Base-by-base conservation (phyloP, 371 early-diverging fungal genomes). In the Globomyces sp. region DNA sequence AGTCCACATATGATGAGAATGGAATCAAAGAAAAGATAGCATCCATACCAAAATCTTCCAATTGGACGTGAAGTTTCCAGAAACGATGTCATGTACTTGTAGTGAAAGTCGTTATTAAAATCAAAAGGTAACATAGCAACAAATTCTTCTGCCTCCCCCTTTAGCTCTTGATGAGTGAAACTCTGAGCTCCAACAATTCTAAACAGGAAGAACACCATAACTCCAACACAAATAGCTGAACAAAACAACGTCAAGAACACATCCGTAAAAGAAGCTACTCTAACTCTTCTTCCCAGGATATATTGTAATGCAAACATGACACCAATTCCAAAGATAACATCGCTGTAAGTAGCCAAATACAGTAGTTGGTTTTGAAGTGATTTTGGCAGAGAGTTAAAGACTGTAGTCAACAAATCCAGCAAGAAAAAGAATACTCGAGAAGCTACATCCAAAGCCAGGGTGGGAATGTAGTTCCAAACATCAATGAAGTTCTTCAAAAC, bases 241-340 rank as follows among this genome's bases (percentile, higher is more conserved):
- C 60, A 60, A 44, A 60, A 44, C 6, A 46, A 39, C 3, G 60
- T 60, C 60, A 60, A 60, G 49, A 60, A 60, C 4, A 60, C 60
- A 44, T 60, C 60, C 9, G 60, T 60, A 40, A 40, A 60, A 49
- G 48, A 42, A 3, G 60, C 60, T 44, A 6, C 44, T 60, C 60
- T 41, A 34, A 42, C 44, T 60, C 60, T 60, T 60, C 44, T 60
- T 3, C 60, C 60, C n/a, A 60, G 13, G 13, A 41, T 49, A 2
- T 42, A 60, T 36, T 42, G 45, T 13, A 60, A 44, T 36, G 41
- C 9, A 5, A 41, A 34, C 5, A 41, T 46, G 44, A 49, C 24
- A 6, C 37, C 4, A 9, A 60, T 37, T 4, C 60, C 60, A 34
- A 60, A 44, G 6, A 60, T 36, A 44, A 60, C 41, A 37, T 60